Evolutionary conservation across 1,139 yeast species (phyloP).

Genomic region (Geotrichum reessii): DNA sequence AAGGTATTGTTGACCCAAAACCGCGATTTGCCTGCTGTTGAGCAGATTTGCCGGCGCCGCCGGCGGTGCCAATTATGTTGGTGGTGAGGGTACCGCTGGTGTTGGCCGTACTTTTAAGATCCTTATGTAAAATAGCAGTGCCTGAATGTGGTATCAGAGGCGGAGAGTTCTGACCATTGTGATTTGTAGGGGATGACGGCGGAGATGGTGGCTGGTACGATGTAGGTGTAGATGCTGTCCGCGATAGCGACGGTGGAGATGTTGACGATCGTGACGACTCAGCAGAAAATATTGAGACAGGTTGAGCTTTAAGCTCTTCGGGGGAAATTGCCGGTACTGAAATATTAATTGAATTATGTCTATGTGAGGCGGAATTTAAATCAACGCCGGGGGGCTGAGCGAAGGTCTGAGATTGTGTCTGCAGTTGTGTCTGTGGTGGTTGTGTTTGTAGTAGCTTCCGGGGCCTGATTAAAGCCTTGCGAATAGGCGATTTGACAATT

Average conservation of each 20-base stretch:
- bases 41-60: not conserved
- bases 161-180: not conserved
- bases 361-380: not conserved
- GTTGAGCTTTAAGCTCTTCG: conserved; percentile 6
- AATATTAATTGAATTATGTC: not conserved
- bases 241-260: not conserved
- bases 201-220: not conserved
- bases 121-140: not conserved
- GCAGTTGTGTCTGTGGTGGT: not conserved
- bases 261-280: not conserved
- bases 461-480: not conserved
- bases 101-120: not conserved
- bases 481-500: conserved; percentile 3
- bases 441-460: conserved; percentile 4
- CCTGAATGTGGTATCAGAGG: not conserved
- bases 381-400: conserved; percentile 8
- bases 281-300: not conserved
- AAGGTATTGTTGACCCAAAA: not conserved
- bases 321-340: not conserved
- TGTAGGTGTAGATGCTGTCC: conserved; percentile 2
- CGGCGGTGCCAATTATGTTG: too few species aligned
- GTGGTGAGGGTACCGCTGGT: not conserved
- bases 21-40: not conserved
- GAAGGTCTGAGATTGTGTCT: conserved; percentile 3
- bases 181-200: not conserved